These are phyloP conservation scores for Hypoxylon sp. DNA, from an alignment of 2,329 filamentous ascomycete species.

Conservation along the genomic window DNA sequence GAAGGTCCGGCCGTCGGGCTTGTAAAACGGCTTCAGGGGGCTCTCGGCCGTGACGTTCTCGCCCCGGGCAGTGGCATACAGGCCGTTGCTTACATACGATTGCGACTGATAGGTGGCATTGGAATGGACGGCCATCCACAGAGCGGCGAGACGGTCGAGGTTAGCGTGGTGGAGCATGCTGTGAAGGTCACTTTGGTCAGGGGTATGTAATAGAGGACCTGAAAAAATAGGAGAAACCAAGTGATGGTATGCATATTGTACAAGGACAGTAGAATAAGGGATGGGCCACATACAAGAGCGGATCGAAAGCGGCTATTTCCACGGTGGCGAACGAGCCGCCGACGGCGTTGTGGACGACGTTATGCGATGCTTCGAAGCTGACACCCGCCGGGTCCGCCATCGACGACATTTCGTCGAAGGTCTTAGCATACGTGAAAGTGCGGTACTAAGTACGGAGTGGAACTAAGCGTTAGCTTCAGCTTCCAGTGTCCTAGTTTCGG, in stretches of 20 bases:
- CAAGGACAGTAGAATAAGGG: background rate
- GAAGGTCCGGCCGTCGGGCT: slow-evolving; percentile 54
- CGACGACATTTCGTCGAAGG: slow-evolving; percentile 60
- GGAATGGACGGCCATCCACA: slow-evolving; percentile 62
- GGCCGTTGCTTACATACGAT: slow-evolving; percentile 51
- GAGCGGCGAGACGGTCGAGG: slow-evolving; percentile 71
- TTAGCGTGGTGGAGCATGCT: slow-evolving; percentile 70
- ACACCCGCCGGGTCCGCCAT: slow-evolving; percentile 55
- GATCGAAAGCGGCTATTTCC: slow-evolving; percentile 62
- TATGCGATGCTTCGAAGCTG: slow-evolving; percentile 63
- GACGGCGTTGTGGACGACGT: slow-evolving; percentile 59
- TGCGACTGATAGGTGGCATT: slow-evolving; percentile 52
- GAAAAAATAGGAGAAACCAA: background rate
- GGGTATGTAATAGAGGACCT: background rate
- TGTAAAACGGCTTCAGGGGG: slow-evolving; percentile 67
- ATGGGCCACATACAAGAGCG: slow-evolving; percentile 60
- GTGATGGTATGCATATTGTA: no score
- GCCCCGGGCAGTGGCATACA: slow-evolving; percentile 60
- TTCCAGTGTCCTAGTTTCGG: background rate
- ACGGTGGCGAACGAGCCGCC: slow-evolving; percentile 55
- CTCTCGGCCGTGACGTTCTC: slow-evolving; percentile 60
- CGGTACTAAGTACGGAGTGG: slow-evolving; percentile 56
- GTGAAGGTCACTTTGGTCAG: background rate
- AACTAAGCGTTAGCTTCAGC: background rate
- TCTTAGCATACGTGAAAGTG: slow-evolving; percentile 57